A percentile compares a stretch with the other conserved stretches of the same genome.
Conservation (phyloP, 306 rosid species). For the Vigna hirtella region DNA sequence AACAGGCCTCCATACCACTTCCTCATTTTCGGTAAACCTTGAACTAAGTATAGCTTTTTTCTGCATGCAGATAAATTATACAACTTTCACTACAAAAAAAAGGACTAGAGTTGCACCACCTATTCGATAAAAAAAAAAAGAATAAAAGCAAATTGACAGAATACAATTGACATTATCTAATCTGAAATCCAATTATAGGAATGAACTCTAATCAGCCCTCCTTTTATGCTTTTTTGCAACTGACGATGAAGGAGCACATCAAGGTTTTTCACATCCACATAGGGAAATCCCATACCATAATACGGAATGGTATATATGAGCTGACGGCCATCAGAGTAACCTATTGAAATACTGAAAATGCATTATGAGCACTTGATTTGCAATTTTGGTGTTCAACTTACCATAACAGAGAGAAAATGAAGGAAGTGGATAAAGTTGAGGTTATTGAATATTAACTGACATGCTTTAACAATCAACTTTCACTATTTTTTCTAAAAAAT, state of each 20-base stretch:
- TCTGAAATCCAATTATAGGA: background rate
- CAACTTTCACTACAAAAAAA: constrained; percentile 30
- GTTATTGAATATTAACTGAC: constrained; percentile 34
- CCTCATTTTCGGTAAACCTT: constrained; percentile 67
- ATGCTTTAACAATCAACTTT: constrained; percentile 28
- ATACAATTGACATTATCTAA: background rate
- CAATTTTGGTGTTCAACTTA: background rate
- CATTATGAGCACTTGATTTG: background rate
- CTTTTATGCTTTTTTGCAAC: constrained; percentile 13
- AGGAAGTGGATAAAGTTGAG: background rate
- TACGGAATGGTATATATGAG: constrained; percentile 12
- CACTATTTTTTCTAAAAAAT: background rate
- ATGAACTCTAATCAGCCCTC: background rate
- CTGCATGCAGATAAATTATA: constrained; percentile 40
- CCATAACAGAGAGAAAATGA: constrained; percentile 8
- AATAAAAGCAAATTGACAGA: background rate
- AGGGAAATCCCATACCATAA: constrained; percentile 11
- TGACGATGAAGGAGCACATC: constrained; percentile 22
- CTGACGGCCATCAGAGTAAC: background rate
- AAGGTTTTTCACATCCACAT: constrained; percentile 12
- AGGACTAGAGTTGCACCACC: constrained; percentile 1
- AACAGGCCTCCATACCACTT: constrained; percentile 87
- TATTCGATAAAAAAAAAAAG: background rate
- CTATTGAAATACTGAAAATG: constrained; percentile 7
- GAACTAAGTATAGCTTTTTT: constrained; percentile 42